Base-by-base conservation (phyloP, 129 eudicot genomes). In the Flaveria ramosissima region DNA sequence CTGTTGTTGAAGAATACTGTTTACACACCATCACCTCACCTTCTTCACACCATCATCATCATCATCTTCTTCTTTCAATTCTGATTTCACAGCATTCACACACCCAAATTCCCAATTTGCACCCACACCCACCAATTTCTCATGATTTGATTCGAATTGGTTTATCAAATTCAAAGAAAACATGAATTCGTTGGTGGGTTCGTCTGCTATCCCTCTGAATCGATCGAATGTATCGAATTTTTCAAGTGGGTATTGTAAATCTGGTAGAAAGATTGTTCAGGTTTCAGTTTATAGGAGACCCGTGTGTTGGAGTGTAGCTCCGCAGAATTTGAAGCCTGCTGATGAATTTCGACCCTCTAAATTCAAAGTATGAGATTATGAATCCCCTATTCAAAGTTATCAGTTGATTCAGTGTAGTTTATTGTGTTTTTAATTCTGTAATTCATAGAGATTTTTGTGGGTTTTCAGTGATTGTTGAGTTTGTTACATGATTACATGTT, bases 351-450 rank as follows among this genome's bases (percentile, higher is more conserved):
- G 88, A 17, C 45, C 89, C 43, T 72, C 87, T 7, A 85, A 73
- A 66, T 76, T 73, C 57, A 76, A 77, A 72, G 96, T 89, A 86
- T 79, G 82, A 70, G 11, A 72, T 92, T 89, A 86, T 82, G 80
- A 70, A 15, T 42, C n/a, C 1, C 15, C 7, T 62, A 41, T 59
- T 61, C 72, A 16, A 51, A 51, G 0, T 51, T 51, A 7, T 51
- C 20, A 14, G 57, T 51, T 51, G 41, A 36, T 36, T 36, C 7
- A 36, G 41, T 36, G 41, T 36, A 6, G 41, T 36, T 50, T 36
- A 11, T 36, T 26, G 61, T 53, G 8, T 41, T 51, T 61, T 48
- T 30, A 7, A 0, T 15, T 46, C 6, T 48, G 23, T 68, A 9
- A 51, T 52, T 50, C 32, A 46, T 62, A 13, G 13, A 26, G 36